Evolutionary conservation across 2,329 filamentous ascomycete species (phyloP), one percentile per base, ranked within the genome.

Genomic region (Endocalyx cinctus): DNA sequence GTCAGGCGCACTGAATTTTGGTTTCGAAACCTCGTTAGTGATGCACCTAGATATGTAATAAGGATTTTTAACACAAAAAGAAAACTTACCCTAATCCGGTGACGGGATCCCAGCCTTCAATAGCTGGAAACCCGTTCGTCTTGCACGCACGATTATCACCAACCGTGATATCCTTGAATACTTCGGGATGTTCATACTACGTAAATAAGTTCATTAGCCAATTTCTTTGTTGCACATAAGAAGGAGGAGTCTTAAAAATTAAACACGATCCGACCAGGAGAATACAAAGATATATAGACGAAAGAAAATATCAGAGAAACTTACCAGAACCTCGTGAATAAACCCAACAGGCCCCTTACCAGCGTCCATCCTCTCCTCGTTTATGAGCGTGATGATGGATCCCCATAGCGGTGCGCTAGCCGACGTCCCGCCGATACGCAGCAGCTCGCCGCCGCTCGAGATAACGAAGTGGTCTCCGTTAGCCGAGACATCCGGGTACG

Each of bases 291-390:
- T 23, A 23, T 23, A 23, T 23, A 23, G 20, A 23, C n/a, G 20
- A 23, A n/a, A n/a, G n/a, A n/a, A n/a, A n/a, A 12, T 7, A 12
- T 8, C 16, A 16, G 10, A 8, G 13, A 27, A 17, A 37, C 43
- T 36, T 34, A 47, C 45, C 33, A 74, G 46, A 25, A 65, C 62
- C 1, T 64, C 70, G 31, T 75, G 70, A 14, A 75, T 50, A 42
- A 75, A 75, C 1, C 71, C 72, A 10, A 76, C 60, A 0, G 68
- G 54, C 5, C 57, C 50, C 51, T 72, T 73, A 3, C 63, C 63
- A 1, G 48, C 55, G 6, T 59, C 58, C 16, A 72, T 45, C 15
- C 70, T 53, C 46, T 67, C 67, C 47, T 74, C 70, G 39, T 73
- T 73, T 22, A 74, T 57, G 42, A 71, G 46, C 2, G 66, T 74